Evolutionary conservation across 1,139 yeast genomes (phyloP).

Genomic region (Torulaspora globosa): DNA sequence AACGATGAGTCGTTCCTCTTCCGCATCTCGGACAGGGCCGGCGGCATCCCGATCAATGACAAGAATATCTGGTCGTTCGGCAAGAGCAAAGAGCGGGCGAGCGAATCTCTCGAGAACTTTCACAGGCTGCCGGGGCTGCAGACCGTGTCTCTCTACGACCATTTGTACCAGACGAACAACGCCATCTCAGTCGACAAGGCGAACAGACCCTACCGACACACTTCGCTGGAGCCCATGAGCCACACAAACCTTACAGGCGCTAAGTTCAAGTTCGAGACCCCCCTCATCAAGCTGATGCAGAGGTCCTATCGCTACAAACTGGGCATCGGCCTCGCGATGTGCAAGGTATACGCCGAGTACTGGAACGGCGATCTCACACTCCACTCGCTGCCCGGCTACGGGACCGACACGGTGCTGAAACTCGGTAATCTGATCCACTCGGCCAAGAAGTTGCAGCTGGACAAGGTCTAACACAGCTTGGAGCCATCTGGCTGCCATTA

Average conservation of each 20-base stretch:
- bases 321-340: conserved; percentile 88
- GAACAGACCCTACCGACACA: conserved; percentile 30
- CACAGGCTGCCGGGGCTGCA: conserved; percentile 61
- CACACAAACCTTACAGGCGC: conserved; percentile 32
- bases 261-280: conserved; percentile 37
- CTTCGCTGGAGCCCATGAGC: conserved; percentile 40
- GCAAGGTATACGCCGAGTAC: conserved; percentile 87
- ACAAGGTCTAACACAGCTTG: conserved; percentile 50
- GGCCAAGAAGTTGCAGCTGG: conserved; percentile 62
- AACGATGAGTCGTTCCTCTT: conserved; percentile 65
- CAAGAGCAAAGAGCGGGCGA: conserved; percentile 56
- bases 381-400: conserved; percentile 84
- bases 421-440: conserved; percentile 73
- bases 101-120: conserved; percentile 55
- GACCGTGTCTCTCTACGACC: conserved; percentile 34
- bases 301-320: conserved; percentile 71
- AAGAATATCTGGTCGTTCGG: conserved; percentile 79
- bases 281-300: conserved; percentile 53
- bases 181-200: conserved; percentile 10
- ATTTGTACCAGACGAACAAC: conserved; percentile 18
- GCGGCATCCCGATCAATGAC: conserved; percentile 50
- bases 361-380: conserved; percentile 89
- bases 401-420: conserved; percentile 80
- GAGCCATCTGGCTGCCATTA: not conserved
- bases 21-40: conserved; percentile 84